Base-by-base conservation (phyloP, 495 filamentous ascomycete species). In the Penicillium silybi region DNA sequence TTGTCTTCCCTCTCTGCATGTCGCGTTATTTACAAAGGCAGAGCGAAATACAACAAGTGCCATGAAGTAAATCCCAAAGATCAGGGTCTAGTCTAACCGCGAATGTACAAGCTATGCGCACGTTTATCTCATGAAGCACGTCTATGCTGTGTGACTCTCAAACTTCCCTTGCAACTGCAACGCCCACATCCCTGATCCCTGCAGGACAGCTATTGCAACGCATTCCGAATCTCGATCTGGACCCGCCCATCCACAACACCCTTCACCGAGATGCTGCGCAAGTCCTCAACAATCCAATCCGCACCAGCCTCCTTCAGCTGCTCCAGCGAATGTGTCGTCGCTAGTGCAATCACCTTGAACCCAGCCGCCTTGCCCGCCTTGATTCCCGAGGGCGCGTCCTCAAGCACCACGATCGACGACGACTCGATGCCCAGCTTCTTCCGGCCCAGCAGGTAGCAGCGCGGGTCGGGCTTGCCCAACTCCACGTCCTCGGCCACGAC, bases 341-440 rank as follows among this genome's bases (percentile, higher is more conserved):
- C 84, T 27, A 98, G 67, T n/a, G 85, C 92, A 39, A 96, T 70
- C 4, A 98, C 93, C 63, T 83, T 84, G 71, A 89, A 97, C 2
- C 89, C 90, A 2, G 93, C 92, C 1, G 84, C 88, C 70, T 93
- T 95, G 19, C 93, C 92, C 17, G 92, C 85, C 44, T 70, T 73
- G 54, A 97, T 92, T 3, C 93, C 93, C n/a, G 92, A 90, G 0
- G 93, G 92, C 43, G 88, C 86, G 69, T 98, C 93, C 67, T 98
- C 93, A 6, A 98, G 69, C 29, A 98, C 92, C 16, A 97, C 72
- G 17, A 93, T 72, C 13, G 77, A 68, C 11, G 66, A 67, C 1
- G 76, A 72, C n/a, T 75, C 61, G 19, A 93, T 66, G 0, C 74
- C 79, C 15, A 95, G 75, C 52, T 76, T 78, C 63, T 81, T 70